phyloP scores from a whole-genome alignment of 129 eudicot species.

The Cynara cardunculus region DNA sequence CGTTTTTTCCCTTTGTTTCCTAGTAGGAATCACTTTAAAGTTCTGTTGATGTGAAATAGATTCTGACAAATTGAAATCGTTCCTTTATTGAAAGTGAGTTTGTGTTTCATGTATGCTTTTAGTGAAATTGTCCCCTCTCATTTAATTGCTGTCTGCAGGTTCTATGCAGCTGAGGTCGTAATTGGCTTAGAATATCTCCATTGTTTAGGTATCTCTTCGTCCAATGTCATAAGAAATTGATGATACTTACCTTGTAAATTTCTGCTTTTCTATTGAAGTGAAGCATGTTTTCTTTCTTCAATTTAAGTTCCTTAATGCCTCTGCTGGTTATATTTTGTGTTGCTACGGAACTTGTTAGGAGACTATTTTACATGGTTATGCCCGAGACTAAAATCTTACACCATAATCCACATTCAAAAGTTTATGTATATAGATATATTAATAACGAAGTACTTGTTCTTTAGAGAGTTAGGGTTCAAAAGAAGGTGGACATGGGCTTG shows the following conservation, averaged over 20 bases:
- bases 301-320: neutral
- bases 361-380: neutral
- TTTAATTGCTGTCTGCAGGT: slow-evolving; percentile 42
- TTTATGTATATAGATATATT: neutral
- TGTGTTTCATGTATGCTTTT: neutral
- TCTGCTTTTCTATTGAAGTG: neutral
- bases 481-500: neutral
- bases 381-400: neutral
- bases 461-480: neutral
- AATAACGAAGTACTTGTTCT: neutral
- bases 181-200: slow-evolving; percentile 97
- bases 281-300: neutral
- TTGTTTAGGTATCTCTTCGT: slow-evolving; percentile 69
- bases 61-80: neutral
- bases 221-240: neutral
- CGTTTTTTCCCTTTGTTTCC: neutral
- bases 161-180: slow-evolving; percentile 94
- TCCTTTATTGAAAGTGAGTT: neutral
- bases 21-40: neutral
- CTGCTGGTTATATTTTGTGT: neutral
- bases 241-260: neutral
- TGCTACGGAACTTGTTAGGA: neutral
- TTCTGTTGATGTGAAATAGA: neutral
- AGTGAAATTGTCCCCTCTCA: neutral
- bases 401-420: neutral